phyloP scores from a whole-genome alignment of 192 early-diverging fungal genomes.

The Dissophora ornata region DNA sequence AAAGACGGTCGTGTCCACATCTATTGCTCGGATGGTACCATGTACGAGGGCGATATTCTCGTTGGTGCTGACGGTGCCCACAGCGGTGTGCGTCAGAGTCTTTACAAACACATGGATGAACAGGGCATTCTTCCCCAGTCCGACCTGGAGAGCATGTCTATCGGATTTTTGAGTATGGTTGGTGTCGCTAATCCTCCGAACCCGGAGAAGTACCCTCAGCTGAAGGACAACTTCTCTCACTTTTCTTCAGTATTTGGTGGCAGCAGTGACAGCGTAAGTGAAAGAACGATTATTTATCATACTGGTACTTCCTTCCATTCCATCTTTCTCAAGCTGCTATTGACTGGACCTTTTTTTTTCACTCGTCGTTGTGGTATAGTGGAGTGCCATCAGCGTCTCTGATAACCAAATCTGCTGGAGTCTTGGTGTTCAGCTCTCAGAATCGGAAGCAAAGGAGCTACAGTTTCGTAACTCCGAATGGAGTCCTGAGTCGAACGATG shows the following conservation, averaged over 20 bases:
- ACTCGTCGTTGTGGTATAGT: neutral
- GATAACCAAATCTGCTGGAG: conserved; percentile 4
- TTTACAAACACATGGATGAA: conserved; percentile 2
- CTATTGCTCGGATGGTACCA: conserved; percentile 14
- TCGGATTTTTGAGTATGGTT: conserved; percentile 4
- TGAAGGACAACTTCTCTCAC: neutral
- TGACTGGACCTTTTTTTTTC: neutral
- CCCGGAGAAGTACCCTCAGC: neutral
- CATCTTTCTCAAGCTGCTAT: neutral
- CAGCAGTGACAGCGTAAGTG: neutral
- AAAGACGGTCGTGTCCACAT: conserved; percentile 15
- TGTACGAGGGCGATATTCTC: conserved; percentile 26
- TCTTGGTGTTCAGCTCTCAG: neutral
- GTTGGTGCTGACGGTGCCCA: no score
- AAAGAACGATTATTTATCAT: no score
- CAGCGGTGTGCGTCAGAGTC: conserved; percentile 33
- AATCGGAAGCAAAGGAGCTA: neutral
- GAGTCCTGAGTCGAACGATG: neutral
- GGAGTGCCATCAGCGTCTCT: neutral
- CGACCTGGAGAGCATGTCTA: neutral
- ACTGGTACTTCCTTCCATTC: no score
- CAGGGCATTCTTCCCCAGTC: conserved; percentile 1
- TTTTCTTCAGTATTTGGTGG: neutral
- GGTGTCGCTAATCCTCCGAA: conserved; percentile 1
- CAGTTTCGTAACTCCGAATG: neutral